A percentile compares a stretch with the other conserved stretches of the same genome.
These are phyloP conservation scores for Coemansia aciculifera DNA, from an alignment of 192 early-diverging fungal species.

Conservation along the genomic window DNA sequence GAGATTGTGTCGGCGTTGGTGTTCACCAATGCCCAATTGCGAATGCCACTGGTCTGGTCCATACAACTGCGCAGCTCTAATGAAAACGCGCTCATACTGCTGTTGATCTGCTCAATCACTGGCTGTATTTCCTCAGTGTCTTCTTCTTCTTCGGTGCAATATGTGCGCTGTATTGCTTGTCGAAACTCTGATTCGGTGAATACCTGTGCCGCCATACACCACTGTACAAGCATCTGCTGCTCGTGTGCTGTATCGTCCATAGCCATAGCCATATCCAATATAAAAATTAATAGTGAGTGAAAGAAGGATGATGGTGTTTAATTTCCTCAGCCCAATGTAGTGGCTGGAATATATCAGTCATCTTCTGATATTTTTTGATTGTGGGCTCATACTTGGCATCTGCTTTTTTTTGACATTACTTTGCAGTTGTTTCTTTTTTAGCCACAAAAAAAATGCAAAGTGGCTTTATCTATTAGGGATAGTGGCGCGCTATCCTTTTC, in stretches of 20 bases:
- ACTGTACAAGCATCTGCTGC: constrained; percentile 38
- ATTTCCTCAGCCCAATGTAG: too few species aligned
- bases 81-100: constrained; percentile 15
- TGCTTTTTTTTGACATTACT: too few species aligned
- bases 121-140: neutral
- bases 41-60: constrained; percentile 24
- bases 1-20: constrained; percentile 36
- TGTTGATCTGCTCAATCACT: constrained; percentile 19
- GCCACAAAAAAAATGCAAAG: too few species aligned
- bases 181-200: constrained; percentile 25
- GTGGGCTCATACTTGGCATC: too few species aligned
- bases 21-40: constrained; percentile 35
- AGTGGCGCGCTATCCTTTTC: too few species aligned
- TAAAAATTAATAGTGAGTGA: neutral
- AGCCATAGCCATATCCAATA: neutral
- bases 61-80: constrained; percentile 41
- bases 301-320: too few species aligned
- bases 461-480: too few species aligned
- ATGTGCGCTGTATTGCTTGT: constrained; percentile 21
- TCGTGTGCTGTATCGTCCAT: neutral
- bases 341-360: too few species aligned
- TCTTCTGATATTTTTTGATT: too few species aligned
- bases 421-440: too few species aligned
- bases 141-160: neutral
- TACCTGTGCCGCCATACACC: constrained; percentile 45